Evolutionary conservation across 805 yeast genomes (phyloP).

Genomic region (Myxozyma neotropica): DNA sequence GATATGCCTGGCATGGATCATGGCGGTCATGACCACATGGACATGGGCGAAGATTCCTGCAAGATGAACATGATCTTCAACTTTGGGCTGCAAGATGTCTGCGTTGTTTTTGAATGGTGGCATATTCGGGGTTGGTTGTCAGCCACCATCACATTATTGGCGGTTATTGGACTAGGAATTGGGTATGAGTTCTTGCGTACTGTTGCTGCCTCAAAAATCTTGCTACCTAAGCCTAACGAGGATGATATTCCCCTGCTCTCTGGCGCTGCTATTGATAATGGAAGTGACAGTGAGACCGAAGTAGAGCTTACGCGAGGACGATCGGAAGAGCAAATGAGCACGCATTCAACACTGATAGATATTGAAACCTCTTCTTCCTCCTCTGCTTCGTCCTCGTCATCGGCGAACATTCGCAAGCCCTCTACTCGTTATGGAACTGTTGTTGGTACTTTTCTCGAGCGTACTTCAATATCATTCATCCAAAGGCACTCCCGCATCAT

Average conservation of each 20-base stretch:
- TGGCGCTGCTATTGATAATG: not conserved
- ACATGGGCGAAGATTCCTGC: constrained; percentile 11
- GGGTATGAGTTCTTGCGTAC: constrained; percentile 61
- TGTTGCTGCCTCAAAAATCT: constrained; percentile 1
- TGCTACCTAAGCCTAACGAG: not conserved
- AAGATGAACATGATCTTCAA: constrained; percentile 62
- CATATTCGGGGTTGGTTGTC: constrained; percentile 58
- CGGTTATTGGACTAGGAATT: constrained; percentile 53
- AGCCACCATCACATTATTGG: constrained; percentile 55
- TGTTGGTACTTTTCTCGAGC: not conserved
- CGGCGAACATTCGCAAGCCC: not conserved
- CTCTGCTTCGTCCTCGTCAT: not conserved
- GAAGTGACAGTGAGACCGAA: not conserved
- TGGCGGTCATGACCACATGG: constrained; percentile 6
- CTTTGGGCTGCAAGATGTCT: constrained; percentile 72
- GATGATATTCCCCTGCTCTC: not conserved
- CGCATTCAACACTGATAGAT: not conserved
- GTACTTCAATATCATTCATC: not conserved
- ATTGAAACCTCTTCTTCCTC: not conserved
- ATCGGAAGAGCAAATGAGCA: not conserved
- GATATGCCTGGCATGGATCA: constrained; percentile 9
- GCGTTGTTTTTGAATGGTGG: constrained; percentile 80
- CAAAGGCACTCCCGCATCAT: constrained; percentile 1
- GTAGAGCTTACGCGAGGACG: not conserved
- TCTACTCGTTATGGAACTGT: not conserved